A percentile compares a stretch with the other conserved stretches of the same genome.
Conservation (phyloP, 306 rosid species). For the Glycine tomentella region DNA sequence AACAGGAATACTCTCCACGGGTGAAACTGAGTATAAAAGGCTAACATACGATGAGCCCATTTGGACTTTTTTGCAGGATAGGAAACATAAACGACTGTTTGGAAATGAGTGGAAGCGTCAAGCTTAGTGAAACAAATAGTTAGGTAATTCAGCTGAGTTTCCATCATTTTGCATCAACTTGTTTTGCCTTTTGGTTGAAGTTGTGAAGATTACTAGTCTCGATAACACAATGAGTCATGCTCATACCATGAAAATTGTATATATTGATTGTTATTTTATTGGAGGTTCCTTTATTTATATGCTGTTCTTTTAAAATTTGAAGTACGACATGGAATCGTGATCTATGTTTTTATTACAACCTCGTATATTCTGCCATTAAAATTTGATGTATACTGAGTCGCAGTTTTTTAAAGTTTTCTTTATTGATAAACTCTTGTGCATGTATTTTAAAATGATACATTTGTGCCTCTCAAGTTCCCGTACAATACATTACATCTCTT, state of each 20-base stretch:
- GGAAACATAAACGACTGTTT: constrained; percentile 36
- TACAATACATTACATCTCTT: background rate
- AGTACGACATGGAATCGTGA: background rate
- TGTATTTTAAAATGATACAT: background rate
- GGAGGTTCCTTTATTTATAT: constrained; percentile 21
- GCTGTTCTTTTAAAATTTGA: background rate
- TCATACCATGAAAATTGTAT: constrained; percentile 42
- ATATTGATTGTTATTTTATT: constrained; percentile 37
- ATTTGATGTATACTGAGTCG: background rate
- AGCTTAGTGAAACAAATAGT: constrained; percentile 38
- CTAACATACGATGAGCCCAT: constrained; percentile 26
- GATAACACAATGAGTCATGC: background rate
- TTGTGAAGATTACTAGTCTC: constrained; percentile 16
- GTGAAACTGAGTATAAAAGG: constrained; percentile 14
- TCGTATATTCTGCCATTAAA: constrained; percentile 26
- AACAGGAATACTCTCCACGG: constrained; percentile 39
- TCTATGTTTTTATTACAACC: background rate
- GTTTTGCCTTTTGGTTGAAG: constrained; percentile 39
- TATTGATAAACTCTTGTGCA: background rate
- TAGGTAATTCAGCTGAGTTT: constrained; percentile 32
- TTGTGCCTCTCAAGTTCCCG: background rate
- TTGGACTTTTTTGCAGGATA: constrained; percentile 51
- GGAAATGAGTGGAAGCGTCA: background rate
- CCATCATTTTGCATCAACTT: constrained; percentile 9
- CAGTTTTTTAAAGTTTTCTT: background rate